Conservation (phyloP, 2,329 filamentous ascomycete species). For the Diaporthe destruens region DNA sequence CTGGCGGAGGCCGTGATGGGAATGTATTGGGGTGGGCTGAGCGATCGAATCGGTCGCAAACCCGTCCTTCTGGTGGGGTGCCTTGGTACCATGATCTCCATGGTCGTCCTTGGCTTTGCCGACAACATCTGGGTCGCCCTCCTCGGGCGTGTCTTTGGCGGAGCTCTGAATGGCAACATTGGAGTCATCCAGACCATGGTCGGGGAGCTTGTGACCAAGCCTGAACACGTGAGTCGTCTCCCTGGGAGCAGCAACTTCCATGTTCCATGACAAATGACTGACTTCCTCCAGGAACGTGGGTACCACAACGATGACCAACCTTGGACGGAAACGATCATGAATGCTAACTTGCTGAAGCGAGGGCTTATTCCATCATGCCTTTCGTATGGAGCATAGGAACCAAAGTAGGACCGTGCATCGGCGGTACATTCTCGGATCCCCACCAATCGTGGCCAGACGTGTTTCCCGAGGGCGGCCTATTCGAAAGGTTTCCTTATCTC, state of each 20-base stretch:
- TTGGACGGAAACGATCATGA: background rate
- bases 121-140: constrained; percentile 88
- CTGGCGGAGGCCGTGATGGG: constrained; percentile 86
- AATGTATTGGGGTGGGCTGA: constrained; percentile 89
- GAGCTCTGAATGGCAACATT: constrained; percentile 90
- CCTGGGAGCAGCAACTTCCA: background rate
- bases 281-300: constrained; percentile 56
- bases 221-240: constrained; percentile 74
- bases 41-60: constrained; percentile 86
- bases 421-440: constrained; percentile 87
- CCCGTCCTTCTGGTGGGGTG: constrained; percentile 84
- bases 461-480: constrained; percentile 77
- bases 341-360: constrained; percentile 63
- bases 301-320: constrained; percentile 59
- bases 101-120: constrained; percentile 86
- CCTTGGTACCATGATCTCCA: constrained; percentile 83
- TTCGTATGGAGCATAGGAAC: constrained; percentile 94
- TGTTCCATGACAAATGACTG: constrained; percentile 5
- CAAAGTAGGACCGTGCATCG: constrained; percentile 89
- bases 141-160: constrained; percentile 80
- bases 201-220: constrained; percentile 84
- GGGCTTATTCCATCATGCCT: constrained; percentile 91
- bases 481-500: constrained; percentile 85
- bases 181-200: constrained; percentile 95
- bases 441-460: constrained; percentile 77